A percentile compares a stretch with the other conserved stretches of the same genome.
Evolutionary conservation across 148 eudicot species (phyloP).

Genomic region (Limonium bicolor): DNA sequence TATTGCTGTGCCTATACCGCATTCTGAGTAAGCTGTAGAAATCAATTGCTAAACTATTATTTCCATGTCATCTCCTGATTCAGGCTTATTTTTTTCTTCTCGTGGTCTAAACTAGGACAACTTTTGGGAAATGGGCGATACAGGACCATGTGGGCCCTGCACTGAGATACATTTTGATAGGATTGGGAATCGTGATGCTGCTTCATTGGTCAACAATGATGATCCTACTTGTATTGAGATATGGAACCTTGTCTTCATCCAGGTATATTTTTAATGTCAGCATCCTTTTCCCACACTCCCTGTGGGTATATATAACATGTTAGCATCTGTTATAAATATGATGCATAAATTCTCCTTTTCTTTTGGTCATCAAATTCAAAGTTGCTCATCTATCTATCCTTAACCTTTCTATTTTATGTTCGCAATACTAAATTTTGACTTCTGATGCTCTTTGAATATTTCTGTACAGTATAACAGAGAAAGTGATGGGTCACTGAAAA

Average conservation of each 20-base stretch:
- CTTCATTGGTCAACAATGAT: slow-evolving; percentile 78
- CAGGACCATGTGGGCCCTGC: slow-evolving; percentile 99
- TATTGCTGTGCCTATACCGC: too few relatives aligned
- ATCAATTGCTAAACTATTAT: too few relatives aligned
- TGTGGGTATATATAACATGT: not conserved
- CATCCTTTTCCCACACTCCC: not conserved
- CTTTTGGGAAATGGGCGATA: slow-evolving; percentile 99
- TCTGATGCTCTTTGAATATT: slow-evolving; percentile 4
- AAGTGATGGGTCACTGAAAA: slow-evolving; percentile 58
- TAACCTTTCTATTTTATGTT: too few relatives aligned
- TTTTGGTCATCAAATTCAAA: too few relatives aligned
- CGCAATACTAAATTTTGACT: not conserved
- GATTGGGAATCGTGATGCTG: slow-evolving; percentile 87
- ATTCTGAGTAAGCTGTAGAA: too few relatives aligned
- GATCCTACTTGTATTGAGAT: slow-evolving; percentile 96
- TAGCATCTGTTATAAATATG: not conserved
- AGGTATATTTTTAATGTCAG: slow-evolving; percentile 28
- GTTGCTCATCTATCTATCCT: too few relatives aligned
- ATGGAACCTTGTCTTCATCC: slow-evolving; percentile 97
- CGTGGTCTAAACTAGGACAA: slow-evolving; percentile 48
- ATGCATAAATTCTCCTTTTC: too few relatives aligned
- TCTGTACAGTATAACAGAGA: slow-evolving; percentile 80
- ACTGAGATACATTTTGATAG: slow-evolving; percentile 96
- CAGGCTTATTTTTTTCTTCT: too few relatives aligned
- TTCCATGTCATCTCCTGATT: not conserved